A percentile compares a stretch with the other conserved stretches of the same genome.
Conservation (phyloP, 2,329 filamentous ascomycete species). For the Mycosphaerella sp. region DNA sequence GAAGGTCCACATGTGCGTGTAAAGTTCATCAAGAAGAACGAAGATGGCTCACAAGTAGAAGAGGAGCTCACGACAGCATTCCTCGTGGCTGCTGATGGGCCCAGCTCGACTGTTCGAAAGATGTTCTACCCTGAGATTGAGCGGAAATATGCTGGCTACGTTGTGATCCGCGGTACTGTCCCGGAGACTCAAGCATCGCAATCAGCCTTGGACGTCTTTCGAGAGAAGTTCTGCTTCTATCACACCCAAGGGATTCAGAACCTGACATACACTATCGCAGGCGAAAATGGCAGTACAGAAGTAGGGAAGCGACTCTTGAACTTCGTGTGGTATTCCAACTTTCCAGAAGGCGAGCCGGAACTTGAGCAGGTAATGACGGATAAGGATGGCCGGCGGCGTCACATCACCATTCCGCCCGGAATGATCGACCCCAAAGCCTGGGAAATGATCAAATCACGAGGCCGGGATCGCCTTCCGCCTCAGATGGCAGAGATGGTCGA, state of each 20-base stretch:
- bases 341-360: constrained; percentile 34
- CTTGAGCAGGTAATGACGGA: constrained; percentile 43
- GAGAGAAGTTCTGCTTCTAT: constrained; percentile 40
- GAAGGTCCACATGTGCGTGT: constrained; percentile 28
- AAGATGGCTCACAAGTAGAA: constrained; percentile 22
- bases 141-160: constrained; percentile 32
- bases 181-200: constrained; percentile 34
- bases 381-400: constrained; percentile 35
- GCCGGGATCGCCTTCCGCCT: constrained; percentile 32
- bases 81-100: constrained; percentile 43
- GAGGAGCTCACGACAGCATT: constrained; percentile 32
- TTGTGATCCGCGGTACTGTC: constrained; percentile 33
- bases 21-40: constrained; percentile 21
- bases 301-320: constrained; percentile 42
- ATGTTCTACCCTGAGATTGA: constrained; percentile 29
- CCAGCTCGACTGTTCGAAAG: constrained; percentile 29
- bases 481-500: constrained; percentile 40
- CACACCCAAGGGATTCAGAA: constrained; percentile 36
- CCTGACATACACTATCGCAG: constrained; percentile 42
- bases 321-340: constrained; percentile 44
- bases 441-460: constrained; percentile 36
- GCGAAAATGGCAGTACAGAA: constrained; percentile 36
- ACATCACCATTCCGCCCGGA: constrained; percentile 41
- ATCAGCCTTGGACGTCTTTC: constrained; percentile 32
- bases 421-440: constrained; percentile 37